phyloP scores from a whole-genome alignment of 441 rosid species.

The Adansonia grandidieri region DNA sequence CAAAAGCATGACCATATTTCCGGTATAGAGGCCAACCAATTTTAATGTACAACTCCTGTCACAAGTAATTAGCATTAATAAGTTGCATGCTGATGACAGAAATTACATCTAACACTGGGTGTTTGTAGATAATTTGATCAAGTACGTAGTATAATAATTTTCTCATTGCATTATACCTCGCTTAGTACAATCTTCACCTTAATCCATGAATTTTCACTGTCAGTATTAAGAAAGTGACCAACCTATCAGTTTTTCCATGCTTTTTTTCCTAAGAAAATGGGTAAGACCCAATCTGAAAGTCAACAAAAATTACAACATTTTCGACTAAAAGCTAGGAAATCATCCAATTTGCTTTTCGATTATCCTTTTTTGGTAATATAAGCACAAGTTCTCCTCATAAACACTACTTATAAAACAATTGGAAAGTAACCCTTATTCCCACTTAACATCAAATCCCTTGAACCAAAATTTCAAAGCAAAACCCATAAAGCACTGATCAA shows the following conservation, averaged over 20 bases:
- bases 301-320: neutral
- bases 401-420: neutral
- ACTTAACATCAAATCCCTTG: neutral
- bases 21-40: constrained; percentile 97
- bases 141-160: too few species aligned
- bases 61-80: constrained; percentile 15
- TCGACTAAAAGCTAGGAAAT: neutral
- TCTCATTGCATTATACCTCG: too few species aligned
- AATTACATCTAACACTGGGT: neutral
- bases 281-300: neutral
- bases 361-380: neutral
- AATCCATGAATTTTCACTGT: neutral
- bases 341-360: neutral
- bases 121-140: constrained; percentile 6
- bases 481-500: neutral
- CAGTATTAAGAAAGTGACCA: neutral
- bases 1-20: constrained; percentile 94
- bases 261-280: neutral
- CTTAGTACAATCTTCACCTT: constrained; percentile 1
- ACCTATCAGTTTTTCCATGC: neutral
- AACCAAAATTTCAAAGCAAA: neutral
- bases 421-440: neutral
- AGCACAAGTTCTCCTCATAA: neutral
- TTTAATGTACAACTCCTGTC: constrained; percentile 78
- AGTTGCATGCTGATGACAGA: neutral